Conservation (phyloP, 495 filamentous ascomycete genomes). For the Penicillium robsamsonii region DNA sequence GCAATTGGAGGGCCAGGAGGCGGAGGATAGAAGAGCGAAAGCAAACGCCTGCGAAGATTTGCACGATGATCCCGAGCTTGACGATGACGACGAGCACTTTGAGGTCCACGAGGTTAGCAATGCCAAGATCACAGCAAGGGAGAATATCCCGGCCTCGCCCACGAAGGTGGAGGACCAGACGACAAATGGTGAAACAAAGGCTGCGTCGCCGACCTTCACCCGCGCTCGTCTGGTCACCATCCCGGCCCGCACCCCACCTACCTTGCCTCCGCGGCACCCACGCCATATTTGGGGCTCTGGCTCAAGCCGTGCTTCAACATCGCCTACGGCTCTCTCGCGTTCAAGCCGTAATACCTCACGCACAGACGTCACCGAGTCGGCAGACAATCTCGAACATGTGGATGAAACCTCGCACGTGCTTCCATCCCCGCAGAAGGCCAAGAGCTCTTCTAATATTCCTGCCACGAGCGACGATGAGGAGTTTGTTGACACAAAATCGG, state of each 20-base stretch:
- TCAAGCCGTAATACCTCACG: constrained; percentile 24
- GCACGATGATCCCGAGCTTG: constrained; percentile 9
- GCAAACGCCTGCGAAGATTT: constrained; percentile 25
- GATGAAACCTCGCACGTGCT: constrained; percentile 19
- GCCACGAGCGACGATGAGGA: constrained; percentile 22
- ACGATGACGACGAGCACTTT: constrained; percentile 32
- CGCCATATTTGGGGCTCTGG: constrained; percentile 36
- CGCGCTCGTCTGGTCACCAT: constrained; percentile 69
- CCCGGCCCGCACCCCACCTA: constrained; percentile 63
- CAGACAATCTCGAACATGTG: constrained; percentile 13
- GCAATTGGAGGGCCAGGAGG: constrained; percentile 4
- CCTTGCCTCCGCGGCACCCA: constrained; percentile 62
- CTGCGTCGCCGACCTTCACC: constrained; percentile 50
- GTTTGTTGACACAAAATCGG: constrained; percentile 21
- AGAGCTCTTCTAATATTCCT: constrained; percentile 17
- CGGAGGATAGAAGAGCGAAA: constrained; percentile 1
- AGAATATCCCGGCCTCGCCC: constrained; percentile 50
- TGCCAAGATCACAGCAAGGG: constrained; percentile 47
- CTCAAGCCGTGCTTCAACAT: constrained; percentile 27
- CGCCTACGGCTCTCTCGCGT: constrained; percentile 28
- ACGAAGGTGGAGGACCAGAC: constrained; percentile 43
- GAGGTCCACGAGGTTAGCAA: constrained; percentile 45
- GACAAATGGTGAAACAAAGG: constrained; percentile 45
- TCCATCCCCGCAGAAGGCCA: constrained; percentile 22
- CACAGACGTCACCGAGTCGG: constrained; percentile 14